These are phyloP conservation scores for Senna tora DNA, from an alignment of 306 rosid species.

Conservation along the genomic window DNA sequence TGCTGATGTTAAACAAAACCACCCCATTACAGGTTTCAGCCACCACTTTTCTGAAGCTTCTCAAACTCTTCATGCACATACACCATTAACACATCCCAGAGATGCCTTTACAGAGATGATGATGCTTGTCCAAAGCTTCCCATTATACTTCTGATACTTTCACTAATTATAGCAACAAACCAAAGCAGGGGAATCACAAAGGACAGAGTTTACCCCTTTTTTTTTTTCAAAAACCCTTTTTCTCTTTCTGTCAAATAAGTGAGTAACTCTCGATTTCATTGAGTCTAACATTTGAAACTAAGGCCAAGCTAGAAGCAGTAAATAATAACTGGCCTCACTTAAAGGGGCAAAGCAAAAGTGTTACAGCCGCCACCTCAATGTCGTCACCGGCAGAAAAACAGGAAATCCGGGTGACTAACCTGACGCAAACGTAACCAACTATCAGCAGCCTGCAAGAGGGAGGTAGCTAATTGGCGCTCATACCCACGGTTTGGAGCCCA, in stretches of 20 bases:
- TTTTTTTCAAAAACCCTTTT: background rate
- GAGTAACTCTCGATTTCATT: conserved; percentile 26
- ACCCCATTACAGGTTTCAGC: conserved; percentile 11
- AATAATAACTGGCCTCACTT: conserved; percentile 29
- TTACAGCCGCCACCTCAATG: conserved; percentile 15
- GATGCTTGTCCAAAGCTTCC: conserved; percentile 33
- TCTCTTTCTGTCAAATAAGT: background rate
- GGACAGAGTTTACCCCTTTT: conserved; percentile 29
- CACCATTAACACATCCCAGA: conserved; percentile 31
- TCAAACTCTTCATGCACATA: conserved; percentile 38
- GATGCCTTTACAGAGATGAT: conserved; percentile 24
- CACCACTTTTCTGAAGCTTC: conserved; percentile 40
- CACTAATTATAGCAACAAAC: conserved; percentile 15
- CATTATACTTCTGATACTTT: background rate
- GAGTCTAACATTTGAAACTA: conserved; percentile 17
- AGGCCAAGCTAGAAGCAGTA: conserved; percentile 15
- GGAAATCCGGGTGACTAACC: conserved; percentile 70
- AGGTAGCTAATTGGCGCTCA: conserved; percentile 52
- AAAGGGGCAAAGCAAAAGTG: conserved; percentile 27
- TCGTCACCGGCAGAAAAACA: conserved; percentile 61
- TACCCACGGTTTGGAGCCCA: conserved; percentile 64
- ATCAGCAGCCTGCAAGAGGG: conserved; percentile 58
- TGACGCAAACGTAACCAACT: conserved; percentile 49
- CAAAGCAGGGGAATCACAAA: conserved; percentile 40
- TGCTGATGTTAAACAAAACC: conserved; percentile 9